Conservation (phyloP, 208 protist genomes). For the Crithidia acanthocephali region DNA sequence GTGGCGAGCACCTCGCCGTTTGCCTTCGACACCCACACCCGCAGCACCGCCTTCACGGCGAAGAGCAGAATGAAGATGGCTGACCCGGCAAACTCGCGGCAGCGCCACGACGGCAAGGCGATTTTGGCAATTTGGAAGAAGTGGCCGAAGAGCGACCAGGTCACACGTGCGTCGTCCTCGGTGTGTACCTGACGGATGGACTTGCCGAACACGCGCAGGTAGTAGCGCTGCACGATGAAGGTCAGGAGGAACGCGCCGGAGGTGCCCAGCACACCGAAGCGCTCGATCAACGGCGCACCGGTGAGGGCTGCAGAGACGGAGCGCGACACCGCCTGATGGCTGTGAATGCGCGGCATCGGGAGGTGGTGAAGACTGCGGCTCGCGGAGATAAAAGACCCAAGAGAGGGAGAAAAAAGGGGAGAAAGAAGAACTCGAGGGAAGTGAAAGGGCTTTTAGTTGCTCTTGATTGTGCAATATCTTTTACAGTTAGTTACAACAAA, state of each 20-base stretch:
- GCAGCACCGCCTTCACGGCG: conserved; percentile 76
- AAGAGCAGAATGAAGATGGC: conserved; percentile 83
- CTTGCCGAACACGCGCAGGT: conserved; percentile 45
- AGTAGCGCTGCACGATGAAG: conserved; percentile 49
- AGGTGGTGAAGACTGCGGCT: background rate
- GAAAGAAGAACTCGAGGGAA: background rate
- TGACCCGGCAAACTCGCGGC: conserved; percentile 67
- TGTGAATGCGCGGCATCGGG: conserved; percentile 10
- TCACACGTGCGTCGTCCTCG: conserved; percentile 67
- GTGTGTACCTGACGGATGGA: conserved; percentile 50
- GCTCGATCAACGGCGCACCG: conserved; percentile 14
- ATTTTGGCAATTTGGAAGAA: conserved; percentile 69
- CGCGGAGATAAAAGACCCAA: background rate
- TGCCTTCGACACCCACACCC: conserved; percentile 60
- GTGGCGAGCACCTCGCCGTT: conserved; percentile 72
- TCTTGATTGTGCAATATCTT: background rate
- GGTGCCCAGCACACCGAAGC: conserved; percentile 18
- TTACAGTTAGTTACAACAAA: background rate
- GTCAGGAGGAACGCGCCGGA: conserved; percentile 31
- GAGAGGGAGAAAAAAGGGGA: background rate
- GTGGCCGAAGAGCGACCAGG: conserved; percentile 50
- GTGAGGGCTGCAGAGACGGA: conserved; percentile 13
- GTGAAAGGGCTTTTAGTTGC: too few relatives aligned
- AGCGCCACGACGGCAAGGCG: conserved; percentile 75
- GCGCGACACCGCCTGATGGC: background rate